A percentile compares a stretch with the other conserved stretches of the same genome.
These are phyloP conservation scores for Ceratobasidium sp. DNA, from an alignment of 1,284 basidiomycete species.

Conservation along the genomic window DNA sequence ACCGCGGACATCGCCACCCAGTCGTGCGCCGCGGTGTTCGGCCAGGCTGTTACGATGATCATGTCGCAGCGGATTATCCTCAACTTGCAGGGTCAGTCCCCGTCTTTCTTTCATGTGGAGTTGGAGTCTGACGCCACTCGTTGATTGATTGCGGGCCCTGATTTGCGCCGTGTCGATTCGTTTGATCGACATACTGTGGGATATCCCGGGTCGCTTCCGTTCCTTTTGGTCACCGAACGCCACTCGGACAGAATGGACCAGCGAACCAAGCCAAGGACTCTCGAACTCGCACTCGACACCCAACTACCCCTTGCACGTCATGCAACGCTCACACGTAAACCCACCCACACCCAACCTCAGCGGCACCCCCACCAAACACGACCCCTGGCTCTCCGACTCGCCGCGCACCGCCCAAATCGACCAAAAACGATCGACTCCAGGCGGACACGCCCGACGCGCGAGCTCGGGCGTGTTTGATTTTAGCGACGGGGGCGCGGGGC, in stretches of 20 bases:
- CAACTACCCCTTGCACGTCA: constrained; percentile 21
- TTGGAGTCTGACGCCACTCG: not conserved
- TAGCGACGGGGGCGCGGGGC: not conserved
- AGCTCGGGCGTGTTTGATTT: constrained; percentile 13
- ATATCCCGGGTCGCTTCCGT: not conserved
- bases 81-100: constrained; percentile 37
- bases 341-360: not conserved
- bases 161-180: not conserved
- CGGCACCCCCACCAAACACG: constrained; percentile 1
- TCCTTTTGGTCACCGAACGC: not conserved
- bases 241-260: constrained; percentile 23
- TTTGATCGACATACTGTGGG: not conserved
- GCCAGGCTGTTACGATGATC: constrained; percentile 45
- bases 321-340: not conserved
- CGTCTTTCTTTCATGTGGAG: not conserved
- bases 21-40: constrained; percentile 42
- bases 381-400: constrained; percentile 23
- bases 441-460: not conserved
- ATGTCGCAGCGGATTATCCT: constrained; percentile 44
- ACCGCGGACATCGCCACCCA: constrained; percentile 25
- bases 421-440: not conserved
- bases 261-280: constrained; percentile 27
- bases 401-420: not conserved
- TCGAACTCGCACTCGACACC: constrained; percentile 19
- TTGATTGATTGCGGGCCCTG: not conserved